phyloP scores from a whole-genome alignment of 163 green algal genomes.

The Dunaliella salina region DNA sequence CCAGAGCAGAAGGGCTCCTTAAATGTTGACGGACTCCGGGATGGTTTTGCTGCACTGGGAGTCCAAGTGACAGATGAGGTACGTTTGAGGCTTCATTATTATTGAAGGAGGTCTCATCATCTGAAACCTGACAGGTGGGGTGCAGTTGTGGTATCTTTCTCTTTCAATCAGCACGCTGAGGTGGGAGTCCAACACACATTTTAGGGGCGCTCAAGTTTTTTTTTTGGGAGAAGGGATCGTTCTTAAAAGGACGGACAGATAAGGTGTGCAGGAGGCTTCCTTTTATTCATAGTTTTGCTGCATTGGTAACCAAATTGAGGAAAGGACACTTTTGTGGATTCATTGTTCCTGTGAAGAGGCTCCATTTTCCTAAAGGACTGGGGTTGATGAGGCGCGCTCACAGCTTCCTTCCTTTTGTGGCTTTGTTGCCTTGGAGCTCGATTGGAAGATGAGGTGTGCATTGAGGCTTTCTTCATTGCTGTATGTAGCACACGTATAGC shows the following conservation, averaged over 20 bases:
- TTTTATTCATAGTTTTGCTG: background rate
- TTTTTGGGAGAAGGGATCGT: background rate
- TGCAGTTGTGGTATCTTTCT: background rate
- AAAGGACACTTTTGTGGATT: no score
- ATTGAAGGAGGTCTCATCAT: background rate
- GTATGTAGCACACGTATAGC: no score
- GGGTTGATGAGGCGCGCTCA: background rate
- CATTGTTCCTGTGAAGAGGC: no score
- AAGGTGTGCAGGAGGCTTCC: background rate
- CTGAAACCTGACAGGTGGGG: background rate
- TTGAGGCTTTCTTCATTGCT: background rate
- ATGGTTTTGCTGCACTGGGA: slow-evolving; percentile 34
- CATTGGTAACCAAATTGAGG: slow-evolving; percentile 13
- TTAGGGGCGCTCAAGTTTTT: background rate
- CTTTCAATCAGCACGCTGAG: background rate
- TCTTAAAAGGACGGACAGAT: background rate
- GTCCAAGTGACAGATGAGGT: slow-evolving; percentile 24
- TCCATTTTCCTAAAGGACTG: no score
- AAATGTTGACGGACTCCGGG: slow-evolving; percentile 22
- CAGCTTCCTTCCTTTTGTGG: background rate
- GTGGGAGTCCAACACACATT: slow-evolving; percentile 19
- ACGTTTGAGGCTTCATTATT: background rate
- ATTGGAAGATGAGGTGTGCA: background rate
- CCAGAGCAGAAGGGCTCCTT: slow-evolving; percentile 15
- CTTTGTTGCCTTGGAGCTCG: slow-evolving; percentile 5